phyloP scores from a whole-genome alignment of 1,284 basidiomycete genomes.

The Pseudozyma tsukubaensis region DNA sequence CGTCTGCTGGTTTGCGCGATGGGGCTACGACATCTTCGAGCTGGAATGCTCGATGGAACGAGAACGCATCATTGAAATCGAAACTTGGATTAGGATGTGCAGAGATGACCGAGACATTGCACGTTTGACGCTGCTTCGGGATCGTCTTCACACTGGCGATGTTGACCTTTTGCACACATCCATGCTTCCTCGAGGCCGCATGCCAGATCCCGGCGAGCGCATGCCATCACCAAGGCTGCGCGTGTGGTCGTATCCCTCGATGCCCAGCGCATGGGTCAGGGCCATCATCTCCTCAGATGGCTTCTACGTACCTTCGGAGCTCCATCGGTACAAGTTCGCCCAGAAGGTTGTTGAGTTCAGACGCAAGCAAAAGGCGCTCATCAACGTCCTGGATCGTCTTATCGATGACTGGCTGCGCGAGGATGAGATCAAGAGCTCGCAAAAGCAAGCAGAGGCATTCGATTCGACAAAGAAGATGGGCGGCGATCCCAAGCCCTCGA shows the following conservation, averaged over 20 bases:
- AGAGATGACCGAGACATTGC: slow-evolving; percentile 29
- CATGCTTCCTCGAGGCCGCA: slow-evolving; percentile 45
- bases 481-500: slow-evolving; percentile 10
- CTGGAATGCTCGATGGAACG: slow-evolving; percentile 74
- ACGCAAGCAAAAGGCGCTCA: slow-evolving; percentile 70
- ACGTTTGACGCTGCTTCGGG: slow-evolving; percentile 29
- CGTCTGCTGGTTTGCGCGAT: slow-evolving; percentile 86
- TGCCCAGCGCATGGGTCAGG: slow-evolving; percentile 79
- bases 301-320: slow-evolving; percentile 83
- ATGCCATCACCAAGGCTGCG: slow-evolving; percentile 72
- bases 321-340: slow-evolving; percentile 83
- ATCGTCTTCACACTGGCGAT: slow-evolving; percentile 44
- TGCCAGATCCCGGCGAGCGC: slow-evolving; percentile 44
- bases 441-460: background rate
- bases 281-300: slow-evolving; percentile 82
- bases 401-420: slow-evolving; percentile 42
- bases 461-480: slow-evolving; percentile 24
- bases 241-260: slow-evolving; percentile 60
- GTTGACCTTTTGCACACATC: slow-evolving; percentile 47
- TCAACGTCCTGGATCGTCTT: slow-evolving; percentile 39
- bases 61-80: slow-evolving; percentile 40
- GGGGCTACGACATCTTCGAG: slow-evolving; percentile 82
- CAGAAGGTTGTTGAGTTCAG: slow-evolving; percentile 80
- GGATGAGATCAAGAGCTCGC: slow-evolving; percentile 9
- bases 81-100: slow-evolving; percentile 39